Evolutionary conservation across 805 yeast species (phyloP).

Genomic region (Yarrowia sp.): DNA sequence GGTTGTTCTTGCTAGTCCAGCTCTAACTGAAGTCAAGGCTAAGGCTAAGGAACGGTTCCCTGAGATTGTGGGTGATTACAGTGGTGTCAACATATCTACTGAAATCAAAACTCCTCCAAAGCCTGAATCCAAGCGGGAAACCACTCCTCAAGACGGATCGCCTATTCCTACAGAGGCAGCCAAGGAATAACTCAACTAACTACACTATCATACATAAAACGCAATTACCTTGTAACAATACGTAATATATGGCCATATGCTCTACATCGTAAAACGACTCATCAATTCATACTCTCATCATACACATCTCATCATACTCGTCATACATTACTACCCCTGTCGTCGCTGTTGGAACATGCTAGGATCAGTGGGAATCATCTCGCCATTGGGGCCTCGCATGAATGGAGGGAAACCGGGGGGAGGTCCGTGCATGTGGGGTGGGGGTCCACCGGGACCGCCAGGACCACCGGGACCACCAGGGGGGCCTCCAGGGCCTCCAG

Average conservation of each 20-base stretch:
- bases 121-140: too few species aligned
- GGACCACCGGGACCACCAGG: constrained; percentile 15
- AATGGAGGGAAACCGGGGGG: constrained; percentile 38
- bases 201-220: neutral
- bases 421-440: constrained; percentile 37
- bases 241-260: too few species aligned
- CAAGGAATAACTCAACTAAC: too few species aligned
- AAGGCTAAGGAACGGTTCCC: constrained; percentile 16
- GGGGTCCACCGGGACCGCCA: constrained; percentile 26
- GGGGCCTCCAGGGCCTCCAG: constrained; percentile 27
- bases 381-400: constrained; percentile 36
- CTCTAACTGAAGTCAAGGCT: constrained; percentile 5
- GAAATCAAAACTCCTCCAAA: neutral
- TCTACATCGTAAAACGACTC: too few species aligned
- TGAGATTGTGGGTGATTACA: constrained; percentile 18
- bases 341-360: constrained; percentile 35
- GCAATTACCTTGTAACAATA: too few species aligned
- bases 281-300: neutral
- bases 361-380: constrained; percentile 37
- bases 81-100: neutral
- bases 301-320: constrained; percentile 7
- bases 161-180: too few species aligned
- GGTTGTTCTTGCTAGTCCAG: constrained; percentile 31
- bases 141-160: too few species aligned
- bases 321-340: constrained; percentile 27